Evolutionary conservation across 2,329 filamentous ascomycete species (phyloP), one percentile per base, ranked within the genome.

Genomic region (Nothophoma quercina): DNA sequence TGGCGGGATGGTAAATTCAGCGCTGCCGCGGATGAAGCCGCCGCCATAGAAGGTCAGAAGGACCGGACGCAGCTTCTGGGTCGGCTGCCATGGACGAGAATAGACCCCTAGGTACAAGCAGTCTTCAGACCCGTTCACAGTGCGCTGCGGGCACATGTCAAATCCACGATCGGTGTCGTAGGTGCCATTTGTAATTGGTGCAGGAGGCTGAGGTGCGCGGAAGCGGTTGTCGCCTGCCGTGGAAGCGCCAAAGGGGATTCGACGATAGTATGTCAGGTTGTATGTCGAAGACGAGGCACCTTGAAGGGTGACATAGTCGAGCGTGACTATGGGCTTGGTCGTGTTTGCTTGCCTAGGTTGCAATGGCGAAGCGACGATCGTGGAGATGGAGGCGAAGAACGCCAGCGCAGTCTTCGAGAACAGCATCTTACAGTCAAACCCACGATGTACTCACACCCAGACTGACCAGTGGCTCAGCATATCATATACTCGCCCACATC

Each of bases 51-150:
- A 86, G 3, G 80, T 79, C 3, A 87, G 79, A 0, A 88, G 77
- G 0, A 88, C 84, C 0, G 85, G 85, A 2, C 82, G 75, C 1
- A 79, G 69, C n/a, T 76, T 64, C 3, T 70, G 62, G 19, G 46
- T 38, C 1, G 65, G 64, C 1, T 65, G 72, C 83, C 84, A 87
- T 3, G 84, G 85, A 0, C 84, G 78, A 4, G 82, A 79, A 69
- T 85, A 87, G 0, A 88, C 72, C 9, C 83, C 83, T 2, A 88
- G 77, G 55, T 85, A 86, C 12, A 87, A 74, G 58, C 85, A 87
- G 62, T 87, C 84, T 73, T 87, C 85, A 34, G 82, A 83, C 9
- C 81, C 74, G 29, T 75, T 75, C 47, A 80, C 81, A 0, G 81
- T 83, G 59, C 83, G 76, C 68, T 85, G 83, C 3, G 82, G 79